Percentiles rank a stretch among this genome's conserved stretches.
Evolutionary conservation across 345 rosid species (phyloP).

Genomic region (Boechera stricta): DNA sequence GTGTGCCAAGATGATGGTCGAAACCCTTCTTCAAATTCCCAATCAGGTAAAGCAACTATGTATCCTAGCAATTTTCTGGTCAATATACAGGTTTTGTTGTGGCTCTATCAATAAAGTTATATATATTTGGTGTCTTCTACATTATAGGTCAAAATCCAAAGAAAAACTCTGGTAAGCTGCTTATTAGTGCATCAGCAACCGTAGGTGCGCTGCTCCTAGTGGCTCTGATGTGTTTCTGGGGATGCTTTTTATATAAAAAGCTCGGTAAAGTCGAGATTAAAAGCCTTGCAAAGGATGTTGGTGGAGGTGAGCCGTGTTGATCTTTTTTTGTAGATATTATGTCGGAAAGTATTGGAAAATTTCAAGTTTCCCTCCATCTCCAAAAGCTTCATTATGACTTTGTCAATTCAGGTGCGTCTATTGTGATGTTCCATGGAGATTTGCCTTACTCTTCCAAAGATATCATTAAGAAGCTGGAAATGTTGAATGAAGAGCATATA

Average conservation of each 20-base stretch:
- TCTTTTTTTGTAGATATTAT: not conserved
- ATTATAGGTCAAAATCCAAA: slow-evolving; percentile 70
- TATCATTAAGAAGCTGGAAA: slow-evolving; percentile 83
- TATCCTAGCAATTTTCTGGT: slow-evolving; percentile 1
- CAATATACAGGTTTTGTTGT: slow-evolving; percentile 9
- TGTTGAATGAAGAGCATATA: slow-evolving; percentile 80
- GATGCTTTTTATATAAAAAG: slow-evolving; percentile 96
- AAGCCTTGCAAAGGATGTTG: slow-evolving; percentile 85
- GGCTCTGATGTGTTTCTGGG: slow-evolving; percentile 99
- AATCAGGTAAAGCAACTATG: slow-evolving; percentile 52
- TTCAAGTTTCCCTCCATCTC: slow-evolving; percentile 3
- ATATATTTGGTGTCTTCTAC: slow-evolving; percentile 37
- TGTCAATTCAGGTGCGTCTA: slow-evolving; percentile 79
- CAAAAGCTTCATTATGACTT: slow-evolving; percentile 14
- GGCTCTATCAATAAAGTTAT: slow-evolving; percentile 13
- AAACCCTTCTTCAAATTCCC: slow-evolving; percentile 53
- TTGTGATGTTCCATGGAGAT: slow-evolving; percentile 98
- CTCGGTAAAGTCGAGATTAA: slow-evolving; percentile 81
- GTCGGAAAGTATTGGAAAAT: not conserved
- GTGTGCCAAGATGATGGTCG: slow-evolving; percentile 64
- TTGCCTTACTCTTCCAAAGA: slow-evolving; percentile 95
- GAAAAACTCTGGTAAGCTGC: slow-evolving; percentile 79
- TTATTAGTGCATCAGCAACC: slow-evolving; percentile 93
- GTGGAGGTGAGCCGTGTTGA: slow-evolving; percentile 63
- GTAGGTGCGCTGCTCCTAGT: slow-evolving; percentile 94